A percentile compares a stretch with the other conserved stretches of the same genome.
Conservation (phyloP, 257 asterid species). For the Petunia secreta region DNA sequence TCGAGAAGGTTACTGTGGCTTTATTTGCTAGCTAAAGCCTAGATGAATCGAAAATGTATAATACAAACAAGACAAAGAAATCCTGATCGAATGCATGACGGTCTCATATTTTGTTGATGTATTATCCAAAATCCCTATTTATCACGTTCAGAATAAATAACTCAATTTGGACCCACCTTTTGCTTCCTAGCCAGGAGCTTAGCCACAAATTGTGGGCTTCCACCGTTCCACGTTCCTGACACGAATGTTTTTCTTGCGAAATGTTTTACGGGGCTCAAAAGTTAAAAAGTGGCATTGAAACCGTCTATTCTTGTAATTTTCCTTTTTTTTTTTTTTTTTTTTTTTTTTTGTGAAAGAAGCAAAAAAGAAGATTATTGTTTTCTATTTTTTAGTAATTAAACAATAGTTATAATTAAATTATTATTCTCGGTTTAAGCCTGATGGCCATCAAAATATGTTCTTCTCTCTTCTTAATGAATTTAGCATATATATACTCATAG, state of each 20-base stretch:
- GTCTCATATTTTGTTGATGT: slow-evolving; percentile 13
- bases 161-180: slow-evolving; percentile 9
- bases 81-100: background rate
- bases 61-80: slow-evolving; percentile 25
- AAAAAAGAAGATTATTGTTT: no score
- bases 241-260: no score
- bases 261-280: no score
- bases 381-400: no score
- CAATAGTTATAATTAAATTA: no score
- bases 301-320: no score
- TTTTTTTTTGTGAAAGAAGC: no score
- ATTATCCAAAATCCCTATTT: slow-evolving; percentile 19
- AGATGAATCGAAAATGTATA: background rate
- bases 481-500: background rate
- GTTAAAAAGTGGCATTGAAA: no score
- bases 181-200: background rate
- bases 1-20: background rate
- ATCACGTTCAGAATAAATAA: slow-evolving; percentile 24
- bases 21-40: background rate
- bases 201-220: slow-evolving; percentile 16
- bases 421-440: background rate
- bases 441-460: background rate
- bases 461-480: background rate
- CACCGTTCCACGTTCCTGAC: no score
- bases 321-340: no score